Base-by-base conservation (phyloP, 2,329 filamentous ascomycete genomes). In the Davidsoniella eucalypti region DNA sequence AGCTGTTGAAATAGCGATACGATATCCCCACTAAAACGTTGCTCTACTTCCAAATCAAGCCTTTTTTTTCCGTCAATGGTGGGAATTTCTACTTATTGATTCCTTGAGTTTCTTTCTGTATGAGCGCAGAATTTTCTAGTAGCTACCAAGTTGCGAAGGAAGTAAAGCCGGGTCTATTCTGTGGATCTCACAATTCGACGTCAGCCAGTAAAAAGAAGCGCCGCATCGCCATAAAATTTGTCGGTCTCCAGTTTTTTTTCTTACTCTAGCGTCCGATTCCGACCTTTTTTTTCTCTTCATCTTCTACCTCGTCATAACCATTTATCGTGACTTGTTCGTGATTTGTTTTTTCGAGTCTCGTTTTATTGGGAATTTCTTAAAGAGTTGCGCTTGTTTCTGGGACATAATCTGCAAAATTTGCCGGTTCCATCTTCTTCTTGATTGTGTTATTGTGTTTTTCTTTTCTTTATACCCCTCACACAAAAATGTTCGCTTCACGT, bases 401-500 rank as follows among this genome's bases (percentile, higher is more conserved):
- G 33, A 37, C 45, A 48, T 50, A 47, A 39, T 40, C 47, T 41
- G n/a, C 33, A 37, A 33, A 45, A 16, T 37, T 49, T 53, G 51
- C 46, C 43, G 38, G 46, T 50, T 43, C 37, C 45, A 33, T 12
- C 33, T 50, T 57, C 57, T 61, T 57, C 57, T 60, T 58, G 58
- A 57, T 58, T 57, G 59, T 57, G 58, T 60, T 59, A 58, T 55
- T 60, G 54, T 55, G 57, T 62, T 60, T 59, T 58, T 60, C 58
- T 60, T 57, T 56, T 59, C 56, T 61, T 62, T 65, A 63, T 60
- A 60, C 59, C 56, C 58, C 56, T 60, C 59, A 59, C 60, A 62
- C 70, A 80, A 68, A 23, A 65, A 85, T 87, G 82, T 66, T 86
- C 69, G 72, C 81, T 63, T 76, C 81, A 61, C 78, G 79, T 67